Base-by-base conservation (phyloP, 192 early-diverging fungal species). In the Chytriomyces sp. region DNA sequence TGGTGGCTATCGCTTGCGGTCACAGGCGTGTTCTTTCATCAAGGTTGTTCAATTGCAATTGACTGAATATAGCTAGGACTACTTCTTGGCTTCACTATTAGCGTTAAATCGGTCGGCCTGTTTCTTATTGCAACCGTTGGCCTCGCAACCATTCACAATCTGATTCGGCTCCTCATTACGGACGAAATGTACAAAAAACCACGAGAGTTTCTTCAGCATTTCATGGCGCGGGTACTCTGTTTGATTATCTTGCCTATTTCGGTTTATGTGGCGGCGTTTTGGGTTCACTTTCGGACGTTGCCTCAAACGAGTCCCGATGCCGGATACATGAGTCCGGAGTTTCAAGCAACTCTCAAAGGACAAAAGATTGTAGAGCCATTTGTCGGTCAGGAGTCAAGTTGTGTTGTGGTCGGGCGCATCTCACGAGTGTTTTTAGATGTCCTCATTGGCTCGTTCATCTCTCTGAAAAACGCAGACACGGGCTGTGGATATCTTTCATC, bases 61-160 rank as follows among this genome's bases (percentile, higher is more conserved):
- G 10, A 79, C 78, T 2, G 77, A 61, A 58, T n/a, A 30, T 44
- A 64, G 54, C 39, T 40, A 37, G 79, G 80, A 30, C 72, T 79
- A 30, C 63, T 64, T 39, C 57, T 85, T 17, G 84, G 82, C 2
- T 56, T 85, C 22, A 75, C 74, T 4, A 57, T 72, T 30, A 82
- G 80, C 70, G 82, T 84, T 36, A 85, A 85, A 59, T 82, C 77
- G 80, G 78, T 85, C 44, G 84, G 84, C 12, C 70, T 85, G 22
- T 85, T 85, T 56, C 62, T 78, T 12, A 77, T 85, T 65, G 82
- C 84, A 3, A 61, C 61, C 17, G 71, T 85, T 55, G 84, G 84
- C 22, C 26, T 81, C 17, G 57, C 72, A 14, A 85, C 84, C 14
- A 40, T 85, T 44, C 26, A 66, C 6, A 72, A 85, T 39, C 56